These are phyloP conservation scores for Pharus latifolius DNA, from an alignment of 176 grass and related monocot species.

Conservation along the genomic window DNA sequence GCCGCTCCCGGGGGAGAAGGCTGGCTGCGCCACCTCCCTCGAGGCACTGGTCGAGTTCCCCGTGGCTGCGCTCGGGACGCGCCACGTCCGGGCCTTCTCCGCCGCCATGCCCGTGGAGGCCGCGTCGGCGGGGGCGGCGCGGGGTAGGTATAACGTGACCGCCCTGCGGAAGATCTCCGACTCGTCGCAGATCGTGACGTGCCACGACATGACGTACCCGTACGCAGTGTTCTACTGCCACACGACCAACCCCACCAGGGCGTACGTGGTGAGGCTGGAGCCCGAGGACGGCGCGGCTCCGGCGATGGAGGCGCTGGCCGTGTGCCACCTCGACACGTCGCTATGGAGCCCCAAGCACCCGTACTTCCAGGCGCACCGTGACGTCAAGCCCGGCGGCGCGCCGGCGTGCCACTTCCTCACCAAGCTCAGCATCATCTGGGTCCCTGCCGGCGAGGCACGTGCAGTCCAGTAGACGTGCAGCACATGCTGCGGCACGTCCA, in stretches of 20 bases:
- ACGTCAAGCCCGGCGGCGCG: background rate
- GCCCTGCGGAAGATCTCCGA: background rate
- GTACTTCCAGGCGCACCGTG: background rate
- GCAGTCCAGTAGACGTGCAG: background rate
- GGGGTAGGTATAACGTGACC: background rate
- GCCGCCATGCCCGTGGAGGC: background rate
- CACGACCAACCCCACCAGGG: background rate
- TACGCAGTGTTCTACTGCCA: slow-evolving; percentile 26
- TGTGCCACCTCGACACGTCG: slow-evolving; percentile 15
- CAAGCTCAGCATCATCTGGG: slow-evolving; percentile 5
- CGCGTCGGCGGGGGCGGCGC: background rate
- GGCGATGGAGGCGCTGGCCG: background rate
- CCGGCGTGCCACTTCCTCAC: slow-evolving; percentile 20
- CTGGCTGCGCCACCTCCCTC: slow-evolving; percentile 11
- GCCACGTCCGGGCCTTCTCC: background rate
- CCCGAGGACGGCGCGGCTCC: background rate
- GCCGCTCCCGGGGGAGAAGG: background rate
- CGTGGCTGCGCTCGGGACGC: background rate
- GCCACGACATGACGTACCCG: background rate
- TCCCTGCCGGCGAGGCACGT: background rate
- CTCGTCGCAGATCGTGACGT: background rate
- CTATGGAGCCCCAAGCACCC: background rate
- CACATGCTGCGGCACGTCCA: too few relatives aligned
- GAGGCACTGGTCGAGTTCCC: slow-evolving; percentile 12
- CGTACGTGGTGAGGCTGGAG: background rate